phyloP scores from a whole-genome alignment of 176 grass and related monocot genomes.

The Oryza coarctata region DNA sequence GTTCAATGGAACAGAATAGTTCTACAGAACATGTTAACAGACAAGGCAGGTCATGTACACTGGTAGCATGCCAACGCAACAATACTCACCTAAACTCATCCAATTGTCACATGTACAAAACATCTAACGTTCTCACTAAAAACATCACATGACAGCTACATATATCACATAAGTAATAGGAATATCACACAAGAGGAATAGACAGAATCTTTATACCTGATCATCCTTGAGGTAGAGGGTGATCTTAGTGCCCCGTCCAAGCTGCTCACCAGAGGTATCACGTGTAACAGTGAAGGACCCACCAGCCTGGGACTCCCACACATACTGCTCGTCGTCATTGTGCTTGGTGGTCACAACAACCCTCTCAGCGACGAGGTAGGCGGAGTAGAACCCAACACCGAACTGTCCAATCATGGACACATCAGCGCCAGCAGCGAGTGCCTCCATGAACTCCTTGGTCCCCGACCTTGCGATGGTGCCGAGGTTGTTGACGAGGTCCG shows the following conservation, averaged over 20 bases:
- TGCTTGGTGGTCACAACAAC: constrained; percentile 79
- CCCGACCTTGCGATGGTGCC: constrained; percentile 81
- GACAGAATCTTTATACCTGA: constrained; percentile 47
- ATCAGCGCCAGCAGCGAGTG: constrained; percentile 71
- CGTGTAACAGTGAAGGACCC: constrained; percentile 79
- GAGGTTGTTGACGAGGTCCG: constrained; percentile 89
- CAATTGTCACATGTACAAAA: no score
- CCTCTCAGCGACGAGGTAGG: constrained; percentile 73
- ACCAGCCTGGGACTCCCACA: constrained; percentile 85
- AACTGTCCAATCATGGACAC: constrained; percentile 94
- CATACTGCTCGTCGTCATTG: constrained; percentile 86
- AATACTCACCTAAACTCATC: no score
- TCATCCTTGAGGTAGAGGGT: constrained; percentile 85
- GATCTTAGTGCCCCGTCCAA: constrained; percentile 85
- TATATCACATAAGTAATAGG: background rate
- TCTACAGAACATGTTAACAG: background rate
- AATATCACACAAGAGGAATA: background rate
- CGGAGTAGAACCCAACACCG: constrained; percentile 73
- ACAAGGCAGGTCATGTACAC: background rate
- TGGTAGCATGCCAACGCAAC: no score
- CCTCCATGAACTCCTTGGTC: constrained; percentile 95
- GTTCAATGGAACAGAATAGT: background rate
- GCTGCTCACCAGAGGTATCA: constrained; percentile 62
- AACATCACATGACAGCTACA: background rate
- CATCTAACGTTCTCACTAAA: background rate